Base-by-base conservation (phyloP, 2,329 filamentous ascomycete species). In the Tolypocladium nubicola region DNA sequence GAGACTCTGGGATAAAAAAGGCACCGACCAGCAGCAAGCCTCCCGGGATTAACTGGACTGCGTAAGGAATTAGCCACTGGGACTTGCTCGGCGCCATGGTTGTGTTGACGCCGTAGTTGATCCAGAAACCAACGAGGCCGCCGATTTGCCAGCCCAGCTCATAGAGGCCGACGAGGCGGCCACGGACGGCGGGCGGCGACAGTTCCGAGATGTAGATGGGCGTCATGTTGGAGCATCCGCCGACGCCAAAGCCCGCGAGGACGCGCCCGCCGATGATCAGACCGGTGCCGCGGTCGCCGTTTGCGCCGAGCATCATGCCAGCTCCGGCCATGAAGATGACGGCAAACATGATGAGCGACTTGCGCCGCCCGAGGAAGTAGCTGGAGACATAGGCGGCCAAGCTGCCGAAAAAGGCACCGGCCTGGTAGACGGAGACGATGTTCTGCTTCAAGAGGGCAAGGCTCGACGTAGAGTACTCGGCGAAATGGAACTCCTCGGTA, bases 401-500 rank as follows among this genome's bases (percentile, higher is more conserved):
- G 54, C 61, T 61, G 35, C 63, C 63, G 53, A 64, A 63, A 55
- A 65, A 63, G 23, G 62, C 63, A 8, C 63, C 63, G 4, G 63
- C 63, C 71, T 93, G 89, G 73, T 90, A 92, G 56, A 87, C 82
- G 33, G 86, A 90, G 55, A 91, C 88, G 60, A 92, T 90, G 69
- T 92, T 93, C 64, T 85, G 77, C 65, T 84, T 85, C 53, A 88
- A 74, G 4, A 88, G 71, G 37, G 84, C 79, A 33, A 84, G 73
- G n/a, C 80, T 66, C 3, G 64, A 57, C 0, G 68, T 56, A 5
- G 67, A 70, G 72, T 85, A 80, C 2, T 71, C 65, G 2, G 69
- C 73, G 64, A 91, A 86, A 16, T 75, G 64, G 68, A 93, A 93
- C 67, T 92, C 89, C 1, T 76, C 65, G 50, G 76, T 77, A 71